Evolutionary conservation across 768 basidiomycete genomes (phyloP).

Genomic region (Candolleomyces efflorescens): DNA sequence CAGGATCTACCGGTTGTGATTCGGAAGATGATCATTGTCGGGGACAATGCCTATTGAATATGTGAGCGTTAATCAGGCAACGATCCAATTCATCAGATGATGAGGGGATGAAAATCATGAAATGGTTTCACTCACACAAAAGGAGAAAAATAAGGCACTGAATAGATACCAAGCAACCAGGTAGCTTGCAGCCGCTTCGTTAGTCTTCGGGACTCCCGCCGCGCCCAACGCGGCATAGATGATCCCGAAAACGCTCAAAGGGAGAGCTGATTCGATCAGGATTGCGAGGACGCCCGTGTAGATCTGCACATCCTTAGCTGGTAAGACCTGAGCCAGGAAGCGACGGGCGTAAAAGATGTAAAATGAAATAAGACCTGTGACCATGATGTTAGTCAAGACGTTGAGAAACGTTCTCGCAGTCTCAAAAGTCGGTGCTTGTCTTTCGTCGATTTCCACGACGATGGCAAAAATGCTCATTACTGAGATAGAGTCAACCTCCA

Average conservation of each 20-base stretch:
- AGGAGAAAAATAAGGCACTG: not conserved
- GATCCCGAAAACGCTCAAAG: not conserved
- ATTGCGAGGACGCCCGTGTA: not conserved
- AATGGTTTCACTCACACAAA: not conserved
- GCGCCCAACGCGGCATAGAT: not conserved
- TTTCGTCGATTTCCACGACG: not conserved
- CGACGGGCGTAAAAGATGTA: not conserved
- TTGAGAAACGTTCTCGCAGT: too few species aligned
- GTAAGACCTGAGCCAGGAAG: not conserved
- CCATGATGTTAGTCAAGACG: not conserved
- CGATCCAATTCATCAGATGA: not conserved
- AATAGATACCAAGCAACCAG: not conserved
- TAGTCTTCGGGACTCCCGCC: not conserved
- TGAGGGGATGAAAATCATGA: too few species aligned
- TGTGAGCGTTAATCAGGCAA: not conserved
- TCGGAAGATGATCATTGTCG: not conserved
- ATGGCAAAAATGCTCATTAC: not conserved
- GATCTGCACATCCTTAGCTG: not conserved
- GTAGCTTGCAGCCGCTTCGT: not conserved
- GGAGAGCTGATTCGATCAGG: not conserved
- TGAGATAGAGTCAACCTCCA: not conserved
- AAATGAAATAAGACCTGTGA: not conserved
- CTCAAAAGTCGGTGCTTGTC: too few species aligned
- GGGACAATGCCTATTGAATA: not conserved
- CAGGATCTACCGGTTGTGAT: constrained; percentile 1